Conservation (phyloP, 768 basidiomycete species). For the Boletus eberwhitei region DNA sequence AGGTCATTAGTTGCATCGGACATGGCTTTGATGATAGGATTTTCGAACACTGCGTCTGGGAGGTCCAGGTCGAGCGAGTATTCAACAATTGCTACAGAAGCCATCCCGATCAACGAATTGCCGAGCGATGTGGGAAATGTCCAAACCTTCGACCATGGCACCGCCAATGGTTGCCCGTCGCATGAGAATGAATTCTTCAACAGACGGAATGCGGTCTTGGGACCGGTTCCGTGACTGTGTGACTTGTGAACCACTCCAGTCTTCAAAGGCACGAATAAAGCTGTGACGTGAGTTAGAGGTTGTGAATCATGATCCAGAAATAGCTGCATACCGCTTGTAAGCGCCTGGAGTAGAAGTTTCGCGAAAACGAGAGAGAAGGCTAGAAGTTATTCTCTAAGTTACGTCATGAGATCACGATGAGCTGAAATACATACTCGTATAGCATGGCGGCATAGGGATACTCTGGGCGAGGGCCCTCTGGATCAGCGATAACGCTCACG, state of each 20-base stretch:
- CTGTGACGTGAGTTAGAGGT: constrained; percentile 16
- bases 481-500: constrained; percentile 26
- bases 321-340: constrained; percentile 28
- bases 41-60: constrained; percentile 36
- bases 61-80: constrained; percentile 38
- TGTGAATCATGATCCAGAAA: background rate
- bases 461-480: constrained; percentile 27
- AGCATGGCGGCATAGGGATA: constrained; percentile 39
- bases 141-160: constrained; percentile 37
- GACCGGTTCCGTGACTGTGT: constrained; percentile 35
- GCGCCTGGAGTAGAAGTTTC: constrained; percentile 36
- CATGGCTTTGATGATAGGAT: constrained; percentile 34
- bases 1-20: constrained; percentile 40
- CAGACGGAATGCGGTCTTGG: constrained; percentile 35
- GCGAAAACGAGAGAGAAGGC: constrained; percentile 34
- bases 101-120: background rate
- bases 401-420: constrained; percentile 9
- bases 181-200: constrained; percentile 38
- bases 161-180: constrained; percentile 37
- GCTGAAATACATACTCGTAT: constrained; percentile 31
- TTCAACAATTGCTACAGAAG: constrained; percentile 32
- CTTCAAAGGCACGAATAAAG: constrained; percentile 35
- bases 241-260: constrained; percentile 36
- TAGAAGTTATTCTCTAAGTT: constrained; percentile 7
- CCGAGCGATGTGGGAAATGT: background rate